Evolutionary conservation across 2,329 filamentous ascomycete genomes (phyloP).

Genomic region (Curvularia hawaiiensis): DNA sequence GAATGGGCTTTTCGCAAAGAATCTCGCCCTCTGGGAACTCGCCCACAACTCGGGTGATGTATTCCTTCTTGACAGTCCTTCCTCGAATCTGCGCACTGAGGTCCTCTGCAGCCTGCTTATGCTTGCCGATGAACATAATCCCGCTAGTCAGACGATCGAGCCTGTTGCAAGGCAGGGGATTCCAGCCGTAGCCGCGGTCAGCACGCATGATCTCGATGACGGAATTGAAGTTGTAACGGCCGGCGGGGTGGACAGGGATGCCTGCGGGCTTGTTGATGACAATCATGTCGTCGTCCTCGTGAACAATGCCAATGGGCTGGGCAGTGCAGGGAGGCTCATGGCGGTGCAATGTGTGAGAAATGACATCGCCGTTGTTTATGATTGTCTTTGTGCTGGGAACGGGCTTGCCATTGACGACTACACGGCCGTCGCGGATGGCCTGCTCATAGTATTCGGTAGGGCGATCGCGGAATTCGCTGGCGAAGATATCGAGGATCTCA

Average conservation of each 20-base stretch:
- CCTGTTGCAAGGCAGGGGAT: conserved; percentile 82
- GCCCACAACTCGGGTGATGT: conserved; percentile 87
- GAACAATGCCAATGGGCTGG: conserved; percentile 78
- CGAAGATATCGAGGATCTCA: conserved; percentile 83
- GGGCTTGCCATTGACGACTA: conserved; percentile 77
- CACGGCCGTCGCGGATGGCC: conserved; percentile 79
- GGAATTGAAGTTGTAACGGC: conserved; percentile 94
- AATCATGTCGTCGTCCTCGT: conserved; percentile 91
- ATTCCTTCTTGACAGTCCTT: conserved; percentile 91
- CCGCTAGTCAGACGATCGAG: conserved; percentile 92
- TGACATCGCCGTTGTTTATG: conserved; percentile 85
- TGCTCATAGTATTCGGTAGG: conserved; percentile 80
- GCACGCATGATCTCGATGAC: conserved; percentile 91
- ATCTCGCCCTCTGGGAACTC: conserved; percentile 91
- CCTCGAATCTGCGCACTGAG: conserved; percentile 77
- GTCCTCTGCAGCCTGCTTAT: conserved; percentile 75
- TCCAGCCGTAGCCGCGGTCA: conserved; percentile 65
- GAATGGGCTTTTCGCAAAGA: conserved; percentile 89
- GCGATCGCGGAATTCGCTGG: conserved; percentile 88
- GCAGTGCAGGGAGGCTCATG: conserved; percentile 93
- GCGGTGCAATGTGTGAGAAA: conserved; percentile 91
- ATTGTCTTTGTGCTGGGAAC: conserved; percentile 69
- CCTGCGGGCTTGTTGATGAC: conserved; percentile 97
- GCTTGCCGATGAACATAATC: conserved; percentile 97
- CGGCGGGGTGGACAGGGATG: conserved; percentile 92